Evolutionary conservation across 768 basidiomycete genomes (phyloP).

Genomic region (Russula emetica): DNA sequence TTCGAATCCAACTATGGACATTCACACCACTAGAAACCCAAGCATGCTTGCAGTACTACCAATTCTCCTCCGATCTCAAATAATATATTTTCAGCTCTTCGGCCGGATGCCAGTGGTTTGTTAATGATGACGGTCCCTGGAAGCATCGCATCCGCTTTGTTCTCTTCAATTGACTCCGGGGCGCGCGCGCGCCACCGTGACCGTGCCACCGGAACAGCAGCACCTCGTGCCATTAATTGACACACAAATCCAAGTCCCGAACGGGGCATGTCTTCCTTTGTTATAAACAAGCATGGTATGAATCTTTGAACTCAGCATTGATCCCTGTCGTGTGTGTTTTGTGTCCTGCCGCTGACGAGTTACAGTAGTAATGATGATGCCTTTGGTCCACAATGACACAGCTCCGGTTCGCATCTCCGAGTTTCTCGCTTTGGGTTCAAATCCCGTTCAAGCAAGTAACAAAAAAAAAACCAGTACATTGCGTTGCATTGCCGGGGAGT

Average conservation of each 20-base stretch:
- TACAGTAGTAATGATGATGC: neutral
- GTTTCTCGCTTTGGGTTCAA: conserved; percentile 11
- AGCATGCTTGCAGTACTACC: conserved; percentile 3
- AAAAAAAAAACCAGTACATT: neutral
- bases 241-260: neutral
- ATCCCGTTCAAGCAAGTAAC: conserved; percentile 4
- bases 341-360: conserved; percentile 7
- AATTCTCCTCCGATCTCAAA: conserved; percentile 17
- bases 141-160: conserved; percentile 11
- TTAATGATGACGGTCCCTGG: neutral
- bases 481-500: conserved; percentile 7
- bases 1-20: neutral
- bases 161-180: conserved; percentile 2
- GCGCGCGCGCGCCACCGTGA: neutral
- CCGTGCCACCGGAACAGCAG: neutral
- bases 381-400: conserved; percentile 1
- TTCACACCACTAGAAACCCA: too few species aligned
- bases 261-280: conserved; percentile 12
- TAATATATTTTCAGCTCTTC: neutral
- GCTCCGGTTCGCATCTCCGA: neutral
- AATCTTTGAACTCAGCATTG: conserved; percentile 12
- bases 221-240: neutral
- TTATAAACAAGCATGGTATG: conserved; percentile 1
- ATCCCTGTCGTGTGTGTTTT: neutral
- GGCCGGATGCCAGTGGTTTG: neutral